Evolutionary conservation across 2,329 filamentous ascomycete genomes (phyloP), one percentile per base, ranked within the genome.

Genomic region (Alternaria sp.): DNA sequence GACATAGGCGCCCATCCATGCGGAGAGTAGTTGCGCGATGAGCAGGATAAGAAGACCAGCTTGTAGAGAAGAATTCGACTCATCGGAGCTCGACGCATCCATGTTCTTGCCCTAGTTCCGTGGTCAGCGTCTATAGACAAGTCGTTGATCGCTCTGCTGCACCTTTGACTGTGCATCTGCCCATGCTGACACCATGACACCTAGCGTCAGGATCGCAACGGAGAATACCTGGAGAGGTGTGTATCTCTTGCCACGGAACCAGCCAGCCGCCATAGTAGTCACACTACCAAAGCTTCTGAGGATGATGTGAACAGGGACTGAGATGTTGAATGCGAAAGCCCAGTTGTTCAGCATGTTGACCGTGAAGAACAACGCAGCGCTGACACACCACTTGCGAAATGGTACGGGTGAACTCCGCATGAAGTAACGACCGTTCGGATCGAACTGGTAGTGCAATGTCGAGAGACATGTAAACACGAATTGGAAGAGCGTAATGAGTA

Each of bases 331-430:
- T 66, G 93, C 94, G 80, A 99, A 99, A 7, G 95, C 96, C 84
- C 95, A 95, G 74, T 99, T 99, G 82, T 99, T 99, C 76, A 99
- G 83, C 61, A 98, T 89, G 74, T 98, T 99, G 81, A 99, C 96
- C 66, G 88, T 87, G 79, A 97, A 96, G 81, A 98, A 98, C 71
- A 97, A 87, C 5, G 91, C 83, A 45, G 97, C 97, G 77, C 97
- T 97, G 74, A 95, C 85, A 54, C 92, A 77, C 94, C 96, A 98
- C 77, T 93, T 91, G 51, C 86, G 86, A 58, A 98, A 84, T 0
- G 96, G 96, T 5, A 98, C 93, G 55, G 88, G 89, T 69, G 94
- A 93, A 17, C 88, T 88, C 60, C 88, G 88, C 47, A 98, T 80
- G 74, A 92, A 95, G 67, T 93, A 88, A 0, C 90, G 90, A 9